Base-by-base conservation (phyloP, 805 yeast species). In the Maudiozyma turicensis region DNA sequence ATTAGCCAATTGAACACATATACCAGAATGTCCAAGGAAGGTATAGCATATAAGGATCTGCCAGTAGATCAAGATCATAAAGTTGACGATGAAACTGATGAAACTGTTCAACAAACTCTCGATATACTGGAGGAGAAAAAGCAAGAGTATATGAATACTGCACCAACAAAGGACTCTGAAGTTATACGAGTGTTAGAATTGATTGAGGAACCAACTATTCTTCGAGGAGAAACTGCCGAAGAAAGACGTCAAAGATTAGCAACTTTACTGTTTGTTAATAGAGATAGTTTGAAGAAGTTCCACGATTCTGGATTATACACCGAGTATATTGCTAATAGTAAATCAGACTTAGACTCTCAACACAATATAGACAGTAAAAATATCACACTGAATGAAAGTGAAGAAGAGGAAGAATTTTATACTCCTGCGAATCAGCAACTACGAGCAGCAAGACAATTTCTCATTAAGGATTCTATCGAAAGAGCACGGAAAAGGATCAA, bases 401-500 rank as follows among this genome's bases (percentile, higher is more conserved):
- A 54, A 3, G 67, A 57, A 1, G 71, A 86, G 11, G 95, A 83
- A 46, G 95, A 88, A 51, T 89, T 84, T 59, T 88, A 80, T 58
- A 88, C 96, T 0, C 95, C 95, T 0, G 96, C 95, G 0, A 65
- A 76, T 0, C 68, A 66, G 3, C 76, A 72, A 6, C 64, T 90
- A 8, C 66, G 73, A 7, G 67, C 71, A 1, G 73, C 79, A 0
- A 72, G 98, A 46, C 61, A 66, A 37, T 51, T 54, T 2, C 70
- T 90, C 0, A 75, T 88, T 0, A 51, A 65, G 5, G 67, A 65
- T 48, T 82, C 95, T 0, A 55, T 84, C 3, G 41, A 48, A 0
- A 64, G 64, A 20, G 76, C 91, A 0, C 58, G 61, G 29, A 34
- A 49, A 1, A 64, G 93, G 51, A 49, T 78, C 0, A 50, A 56